Evolutionary conservation across 2,329 filamentous ascomycete genomes (phyloP).

Genomic region (Pseudocercospora pini-densiflorae): DNA sequence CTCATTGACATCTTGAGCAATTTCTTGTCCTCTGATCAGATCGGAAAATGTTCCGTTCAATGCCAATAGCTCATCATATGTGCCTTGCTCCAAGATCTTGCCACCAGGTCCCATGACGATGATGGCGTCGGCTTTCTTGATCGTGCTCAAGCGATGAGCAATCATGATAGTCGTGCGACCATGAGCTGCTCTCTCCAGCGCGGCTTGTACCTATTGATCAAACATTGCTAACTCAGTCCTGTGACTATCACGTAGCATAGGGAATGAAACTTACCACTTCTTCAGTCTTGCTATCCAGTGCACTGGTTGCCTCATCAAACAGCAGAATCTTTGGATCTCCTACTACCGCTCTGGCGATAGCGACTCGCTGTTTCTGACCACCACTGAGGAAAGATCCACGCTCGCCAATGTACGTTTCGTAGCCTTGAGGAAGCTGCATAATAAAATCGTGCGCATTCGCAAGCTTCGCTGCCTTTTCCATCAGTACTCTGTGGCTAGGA

Average conservation of each 20-base stretch:
- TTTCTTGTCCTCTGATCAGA: slow-evolving; percentile 16
- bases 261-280: slow-evolving; percentile 53
- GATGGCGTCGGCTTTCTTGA: slow-evolving; percentile 47
- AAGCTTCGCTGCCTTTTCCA: slow-evolving; percentile 53
- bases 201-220: slow-evolving; percentile 17
- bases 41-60: slow-evolving; percentile 9
- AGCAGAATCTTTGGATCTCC: slow-evolving; percentile 57
- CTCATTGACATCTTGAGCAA: slow-evolving; percentile 1
- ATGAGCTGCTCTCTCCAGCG: slow-evolving; percentile 29
- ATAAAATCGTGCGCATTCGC: slow-evolving; percentile 61
- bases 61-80: slow-evolving; percentile 33
- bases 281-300: slow-evolving; percentile 68
- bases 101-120: slow-evolving; percentile 46
- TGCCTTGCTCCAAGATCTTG: slow-evolving; percentile 45
- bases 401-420: slow-evolving; percentile 53
- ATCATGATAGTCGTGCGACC: slow-evolving; percentile 48
- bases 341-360: slow-evolving; percentile 59
- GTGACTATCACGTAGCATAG: not conserved
- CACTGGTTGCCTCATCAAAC: slow-evolving; percentile 63
- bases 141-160: slow-evolving; percentile 50
- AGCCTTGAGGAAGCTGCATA: slow-evolving; percentile 55
- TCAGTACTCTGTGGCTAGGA: slow-evolving; percentile 3
- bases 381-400: slow-evolving; percentile 53
- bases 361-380: slow-evolving; percentile 61
- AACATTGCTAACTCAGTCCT: not conserved